Conservation (phyloP, 768 basidiomycete species). For the Pleurotus tuber-regium region DNA sequence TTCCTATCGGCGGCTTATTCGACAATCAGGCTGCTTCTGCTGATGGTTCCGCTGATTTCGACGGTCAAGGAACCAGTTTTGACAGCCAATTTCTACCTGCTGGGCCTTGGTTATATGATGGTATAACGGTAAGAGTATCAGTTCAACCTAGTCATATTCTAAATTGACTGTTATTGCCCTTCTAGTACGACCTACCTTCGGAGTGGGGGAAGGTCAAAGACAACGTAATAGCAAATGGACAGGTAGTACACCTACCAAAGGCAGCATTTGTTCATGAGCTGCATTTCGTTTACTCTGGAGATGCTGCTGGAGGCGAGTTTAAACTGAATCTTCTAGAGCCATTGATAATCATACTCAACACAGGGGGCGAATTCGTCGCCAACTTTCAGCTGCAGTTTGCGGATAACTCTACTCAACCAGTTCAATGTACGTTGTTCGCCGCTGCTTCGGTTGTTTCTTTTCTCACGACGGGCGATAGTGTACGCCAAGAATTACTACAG, state of each 20-base stretch:
- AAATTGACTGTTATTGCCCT: not conserved
- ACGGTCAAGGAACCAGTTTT: slow-evolving; percentile 37
- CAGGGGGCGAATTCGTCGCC: slow-evolving; percentile 26
- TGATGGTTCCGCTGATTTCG: slow-evolving; percentile 38
- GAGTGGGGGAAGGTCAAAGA: slow-evolving; percentile 39
- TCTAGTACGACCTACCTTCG: slow-evolving; percentile 40
- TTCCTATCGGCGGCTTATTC: slow-evolving; percentile 30
- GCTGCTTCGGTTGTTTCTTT: not conserved
- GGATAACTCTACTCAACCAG: slow-evolving; percentile 30
- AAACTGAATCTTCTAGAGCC: no score
- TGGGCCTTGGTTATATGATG: slow-evolving; percentile 36
- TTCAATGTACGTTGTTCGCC: slow-evolving; percentile 29
- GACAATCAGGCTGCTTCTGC: slow-evolving; percentile 44
- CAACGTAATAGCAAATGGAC: slow-evolving; percentile 43
- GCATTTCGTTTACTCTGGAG: slow-evolving; percentile 47
- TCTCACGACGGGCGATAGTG: slow-evolving; percentile 25
- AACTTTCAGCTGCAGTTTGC: slow-evolving; percentile 35
- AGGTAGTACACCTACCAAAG: slow-evolving; percentile 31
- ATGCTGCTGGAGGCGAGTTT: slow-evolving; percentile 30
- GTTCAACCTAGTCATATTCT: not conserved
- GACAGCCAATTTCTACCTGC: slow-evolving; percentile 36
- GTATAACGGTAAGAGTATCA: slow-evolving; percentile 31
- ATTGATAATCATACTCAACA: not conserved
- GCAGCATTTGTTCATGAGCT: slow-evolving; percentile 43
- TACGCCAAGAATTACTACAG: slow-evolving; percentile 45